These are phyloP conservation scores for Pseudogymnoascus sp. DNA, from an alignment of 2,329 filamentous ascomycete genomes.

Conservation along the genomic window DNA sequence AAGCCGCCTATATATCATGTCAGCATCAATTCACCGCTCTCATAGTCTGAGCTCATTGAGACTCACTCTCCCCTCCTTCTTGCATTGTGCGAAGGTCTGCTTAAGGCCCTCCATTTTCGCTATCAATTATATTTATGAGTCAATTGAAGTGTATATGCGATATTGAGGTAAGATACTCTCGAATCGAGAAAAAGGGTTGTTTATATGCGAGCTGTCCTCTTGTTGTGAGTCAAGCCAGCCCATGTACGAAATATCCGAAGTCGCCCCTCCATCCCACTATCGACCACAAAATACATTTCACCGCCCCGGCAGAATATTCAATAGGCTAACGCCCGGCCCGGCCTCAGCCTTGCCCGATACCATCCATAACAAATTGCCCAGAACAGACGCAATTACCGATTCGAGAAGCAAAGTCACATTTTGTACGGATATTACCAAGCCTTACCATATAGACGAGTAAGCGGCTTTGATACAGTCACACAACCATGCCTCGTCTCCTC, in stretches of 20 bases:
- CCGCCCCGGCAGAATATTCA: constrained; percentile 6
- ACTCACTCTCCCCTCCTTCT: constrained; percentile 38
- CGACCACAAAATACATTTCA: constrained; percentile 7
- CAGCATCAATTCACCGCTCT: constrained; percentile 8
- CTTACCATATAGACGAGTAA: background rate
- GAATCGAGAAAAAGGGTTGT: background rate
- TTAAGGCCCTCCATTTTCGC: constrained; percentile 40
- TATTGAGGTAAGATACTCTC: background rate
- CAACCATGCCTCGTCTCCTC: constrained; percentile 23
- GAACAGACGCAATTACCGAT: background rate
- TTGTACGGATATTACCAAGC: background rate
- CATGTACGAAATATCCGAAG: constrained; percentile 9
- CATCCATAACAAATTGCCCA: background rate
- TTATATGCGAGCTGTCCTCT: constrained; percentile 6
- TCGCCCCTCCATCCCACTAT: constrained; percentile 7
- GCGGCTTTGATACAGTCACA: background rate
- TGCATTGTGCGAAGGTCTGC: constrained; percentile 47
- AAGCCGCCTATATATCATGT: constrained; percentile 39
- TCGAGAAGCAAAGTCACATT: background rate
- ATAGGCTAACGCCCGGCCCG: background rate
- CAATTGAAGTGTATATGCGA: constrained; percentile 14
- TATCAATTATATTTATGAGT: constrained; percentile 8
- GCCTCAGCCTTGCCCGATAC: background rate
- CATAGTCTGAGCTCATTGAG: background rate
- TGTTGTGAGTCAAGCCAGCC: constrained; percentile 4